A percentile compares a stretch with the other conserved stretches of the same genome.
These are phyloP conservation scores for Termitomyces bulborhizus DNA, from an alignment of 768 basidiomycete species.

Conservation along the genomic window DNA sequence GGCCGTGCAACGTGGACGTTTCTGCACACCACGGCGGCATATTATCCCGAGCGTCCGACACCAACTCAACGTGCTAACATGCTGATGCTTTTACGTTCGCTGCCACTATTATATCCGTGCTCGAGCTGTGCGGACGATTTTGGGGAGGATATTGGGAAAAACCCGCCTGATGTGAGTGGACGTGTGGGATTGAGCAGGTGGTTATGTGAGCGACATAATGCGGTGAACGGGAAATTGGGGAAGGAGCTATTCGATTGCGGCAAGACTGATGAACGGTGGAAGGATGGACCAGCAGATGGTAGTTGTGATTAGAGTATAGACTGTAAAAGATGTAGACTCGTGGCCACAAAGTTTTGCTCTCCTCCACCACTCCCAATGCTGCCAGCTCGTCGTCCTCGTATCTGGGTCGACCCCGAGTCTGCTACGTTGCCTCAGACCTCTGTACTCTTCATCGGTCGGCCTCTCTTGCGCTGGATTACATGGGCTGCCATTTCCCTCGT, in stretches of 20 bases:
- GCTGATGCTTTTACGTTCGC: conserved; percentile 68
- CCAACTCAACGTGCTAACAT: conserved; percentile 76
- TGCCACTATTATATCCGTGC: conserved; percentile 88
- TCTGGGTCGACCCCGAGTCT: conserved; percentile 13
- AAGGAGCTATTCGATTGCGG: conserved; percentile 80
- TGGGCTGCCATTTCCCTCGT: conserved; percentile 15
- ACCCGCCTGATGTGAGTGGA: conserved; percentile 77
- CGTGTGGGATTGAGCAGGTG: conserved; percentile 66
- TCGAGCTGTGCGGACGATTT: conserved; percentile 80
- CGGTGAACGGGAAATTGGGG: conserved; percentile 82
- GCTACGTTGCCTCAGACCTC: conserved; percentile 1
- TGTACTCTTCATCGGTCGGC: conserved; percentile 9
- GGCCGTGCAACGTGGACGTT: conserved; percentile 96
- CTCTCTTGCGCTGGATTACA: conserved; percentile 19
- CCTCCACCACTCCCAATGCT: background rate
- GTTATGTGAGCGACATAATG: conserved; percentile 92
- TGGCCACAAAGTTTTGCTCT: background rate
- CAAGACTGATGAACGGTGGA: conserved; percentile 86
- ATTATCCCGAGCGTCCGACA: conserved; percentile 84
- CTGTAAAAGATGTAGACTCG: background rate
- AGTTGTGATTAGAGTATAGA: conserved; percentile 64
- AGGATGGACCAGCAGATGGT: conserved; percentile 82
- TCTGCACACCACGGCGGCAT: conserved; percentile 91
- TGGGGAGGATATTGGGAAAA: conserved; percentile 53
- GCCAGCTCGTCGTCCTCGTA: conserved; percentile 10